Percentiles rank a stretch among this genome's conserved stretches.
phyloP scores from a whole-genome alignment of 2,329 filamentous ascomycete genomes.

The Aspergillus sojae region DNA sequence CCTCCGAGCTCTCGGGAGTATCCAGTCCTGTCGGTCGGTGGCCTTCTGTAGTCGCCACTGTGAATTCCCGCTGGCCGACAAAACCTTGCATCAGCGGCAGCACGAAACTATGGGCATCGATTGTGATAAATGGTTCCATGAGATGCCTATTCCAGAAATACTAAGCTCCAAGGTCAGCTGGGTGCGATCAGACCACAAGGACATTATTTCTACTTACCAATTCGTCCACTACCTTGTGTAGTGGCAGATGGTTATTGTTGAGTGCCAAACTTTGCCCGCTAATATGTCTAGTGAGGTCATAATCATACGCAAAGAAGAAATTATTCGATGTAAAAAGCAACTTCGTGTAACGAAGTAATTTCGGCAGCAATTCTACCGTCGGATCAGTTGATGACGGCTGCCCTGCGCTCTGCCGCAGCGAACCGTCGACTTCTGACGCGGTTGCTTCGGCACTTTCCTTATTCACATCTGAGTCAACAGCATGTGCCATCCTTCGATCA shows the following conservation, averaged over 20 bases:
- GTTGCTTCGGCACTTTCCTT: constrained; percentile 16
- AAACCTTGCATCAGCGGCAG: constrained; percentile 93
- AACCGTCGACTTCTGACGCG: constrained; percentile 6
- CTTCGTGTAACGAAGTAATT: constrained; percentile 79
- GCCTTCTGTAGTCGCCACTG: constrained; percentile 56
- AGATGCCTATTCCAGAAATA: constrained; percentile 93
- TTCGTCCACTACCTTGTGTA: constrained; percentile 73
- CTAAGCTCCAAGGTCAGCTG: constrained; percentile 30
- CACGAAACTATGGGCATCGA: constrained; percentile 70
- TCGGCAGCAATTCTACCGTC: constrained; percentile 69
- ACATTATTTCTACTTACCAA: constrained; percentile 47
- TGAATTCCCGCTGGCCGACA: constrained; percentile 81
- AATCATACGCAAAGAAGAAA: constrained; percentile 95
- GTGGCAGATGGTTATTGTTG: constrained; percentile 55
- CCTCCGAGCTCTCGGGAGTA: constrained; percentile 26
- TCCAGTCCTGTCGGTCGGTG: constrained; percentile 15
- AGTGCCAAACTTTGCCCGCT: constrained; percentile 41
- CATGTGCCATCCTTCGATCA: constrained; percentile 12
- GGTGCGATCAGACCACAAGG: neutral
- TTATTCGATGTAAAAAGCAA: constrained; percentile 83
- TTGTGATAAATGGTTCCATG: constrained; percentile 70
- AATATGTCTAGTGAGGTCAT: constrained; percentile 78
- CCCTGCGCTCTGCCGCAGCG: constrained; percentile 9
- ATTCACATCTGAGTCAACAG: constrained; percentile 13
- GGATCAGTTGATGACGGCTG: constrained; percentile 33